Percentiles rank a stretch among this genome's conserved stretches.
Conservation (phyloP, 192 early-diverging fungal genomes). For the Geranomyces michiganensis region DNA sequence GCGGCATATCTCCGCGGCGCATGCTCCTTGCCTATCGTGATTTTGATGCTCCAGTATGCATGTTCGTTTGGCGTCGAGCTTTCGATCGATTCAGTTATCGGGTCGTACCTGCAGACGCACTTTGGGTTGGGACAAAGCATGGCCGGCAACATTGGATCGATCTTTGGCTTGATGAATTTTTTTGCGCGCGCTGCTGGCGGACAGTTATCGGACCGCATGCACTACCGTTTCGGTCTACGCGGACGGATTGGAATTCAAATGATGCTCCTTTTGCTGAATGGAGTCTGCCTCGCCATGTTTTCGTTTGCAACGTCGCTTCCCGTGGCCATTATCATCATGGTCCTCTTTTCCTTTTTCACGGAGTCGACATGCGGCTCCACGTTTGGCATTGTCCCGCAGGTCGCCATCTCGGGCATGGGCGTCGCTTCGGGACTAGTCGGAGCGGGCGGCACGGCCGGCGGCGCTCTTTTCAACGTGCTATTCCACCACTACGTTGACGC, state of each 20-base stretch:
- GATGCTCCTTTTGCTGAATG: conserved; percentile 50
- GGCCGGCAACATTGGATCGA: conserved; percentile 53
- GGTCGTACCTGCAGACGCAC: conserved; percentile 45
- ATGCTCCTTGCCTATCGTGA: conserved; percentile 40
- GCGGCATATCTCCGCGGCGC: neutral
- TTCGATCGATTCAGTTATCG: conserved; percentile 60
- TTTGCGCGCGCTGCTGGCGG: conserved; percentile 68
- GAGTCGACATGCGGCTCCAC: conserved; percentile 62
- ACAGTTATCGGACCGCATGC: conserved; percentile 54
- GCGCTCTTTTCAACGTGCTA: conserved; percentile 55
- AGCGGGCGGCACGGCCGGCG: conserved; percentile 65
- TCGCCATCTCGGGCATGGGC: conserved; percentile 50
- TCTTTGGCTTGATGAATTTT: conserved; percentile 70
- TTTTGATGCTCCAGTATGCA: conserved; percentile 60
- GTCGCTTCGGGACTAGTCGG: conserved; percentile 61
- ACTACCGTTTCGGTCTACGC: conserved; percentile 36
- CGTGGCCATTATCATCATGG: conserved; percentile 47
- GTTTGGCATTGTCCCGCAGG: conserved; percentile 65
- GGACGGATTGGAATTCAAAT: conserved; percentile 55
- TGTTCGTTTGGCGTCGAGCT: conserved; percentile 70
- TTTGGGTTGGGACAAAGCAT: conserved; percentile 47
- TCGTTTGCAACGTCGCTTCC: conserved; percentile 39
- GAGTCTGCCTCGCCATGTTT: conserved; percentile 56
- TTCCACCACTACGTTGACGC: conserved; percentile 47
- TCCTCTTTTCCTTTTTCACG: conserved; percentile 57